Evolutionary conservation across 225 moss, liverwort and hornwort genomes (phyloP), one percentile per base, ranked within the genome.

Genomic region (Bryum argenteum): DNA sequence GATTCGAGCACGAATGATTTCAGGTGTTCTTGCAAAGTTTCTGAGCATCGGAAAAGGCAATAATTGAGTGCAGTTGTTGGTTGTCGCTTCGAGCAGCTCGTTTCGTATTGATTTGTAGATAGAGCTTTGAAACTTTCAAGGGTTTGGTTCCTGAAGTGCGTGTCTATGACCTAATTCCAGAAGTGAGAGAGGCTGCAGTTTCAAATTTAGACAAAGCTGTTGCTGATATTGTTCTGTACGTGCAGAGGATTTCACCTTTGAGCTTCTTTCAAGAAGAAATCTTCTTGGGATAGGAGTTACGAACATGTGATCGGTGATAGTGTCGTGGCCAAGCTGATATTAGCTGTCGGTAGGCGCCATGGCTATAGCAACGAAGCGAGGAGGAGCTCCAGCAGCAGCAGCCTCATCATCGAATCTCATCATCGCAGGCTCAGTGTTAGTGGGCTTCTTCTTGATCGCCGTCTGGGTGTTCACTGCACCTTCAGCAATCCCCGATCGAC

Each of bases 401-500:
- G 54, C 71, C 37, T 78, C 89, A 0, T 78, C 89, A 0, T 80
- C 86, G 19, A 63, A 77, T 41, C 72, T 88, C 38, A 57, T 96
- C 45, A 61, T 84, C 38, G 62, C 79, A 28, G 80, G 86, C 42
- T 80, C 82, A 16, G 75, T 72, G 54, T 61, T 93, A 54, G 71
- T 91, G 15, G 80, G 85, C 13, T 81, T 91, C 54, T 87, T 89
- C 39, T 79, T 93, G 52, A 43, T 96, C 24, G 89, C 83, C 6
- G 73, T 88, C 1, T 96, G 93, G 93, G 79, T 91, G 20, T 75
- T 84, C 65, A 91, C 80, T 71, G 75, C 84, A 7, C 95, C 93
- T 5, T 67, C 87, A 1, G 70, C 79, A 22, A 71, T 82, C 69
- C 60, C 77, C 2, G 80, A 81, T 12, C 66, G 74, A 33, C 23